phyloP scores from a whole-genome alignment of 768 basidiomycete genomes.

The Mycena galericulata region DNA sequence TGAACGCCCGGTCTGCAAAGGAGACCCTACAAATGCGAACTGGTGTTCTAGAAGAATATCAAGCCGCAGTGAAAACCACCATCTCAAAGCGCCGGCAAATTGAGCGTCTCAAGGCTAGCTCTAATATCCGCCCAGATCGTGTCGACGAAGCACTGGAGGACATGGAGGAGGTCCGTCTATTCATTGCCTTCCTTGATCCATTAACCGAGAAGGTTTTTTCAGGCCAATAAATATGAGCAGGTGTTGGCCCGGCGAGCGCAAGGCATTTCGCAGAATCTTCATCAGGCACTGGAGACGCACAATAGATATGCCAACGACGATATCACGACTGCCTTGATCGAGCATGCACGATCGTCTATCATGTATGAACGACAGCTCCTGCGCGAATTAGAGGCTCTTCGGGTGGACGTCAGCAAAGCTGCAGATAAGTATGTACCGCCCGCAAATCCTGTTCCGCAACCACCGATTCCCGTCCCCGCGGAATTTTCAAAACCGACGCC shows the following conservation, averaged over 20 bases:
- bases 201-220: constrained; percentile 28
- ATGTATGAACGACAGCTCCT: constrained; percentile 92
- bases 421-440: constrained; percentile 67
- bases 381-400: constrained; percentile 88
- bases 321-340: constrained; percentile 88
- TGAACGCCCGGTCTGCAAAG: constrained; percentile 97
- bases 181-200: constrained; percentile 6
- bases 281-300: constrained; percentile 86
- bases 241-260: constrained; percentile 86
- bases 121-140: constrained; percentile 85
- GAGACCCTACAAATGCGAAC: constrained; percentile 93
- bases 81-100: constrained; percentile 95
- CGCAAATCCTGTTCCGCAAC: constrained; percentile 67
- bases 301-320: constrained; percentile 92
- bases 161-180: constrained; percentile 81
- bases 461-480: constrained; percentile 73
- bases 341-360: constrained; percentile 92
- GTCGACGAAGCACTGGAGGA: constrained; percentile 95
- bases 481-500: constrained; percentile 59
- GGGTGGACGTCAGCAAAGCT: constrained; percentile 78
- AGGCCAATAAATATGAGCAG: constrained; percentile 94
- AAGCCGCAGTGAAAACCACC: constrained; percentile 90
- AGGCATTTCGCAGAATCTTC: constrained; percentile 94
- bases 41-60: constrained; percentile 93
- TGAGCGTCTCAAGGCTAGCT: constrained; percentile 87